phyloP scores from a whole-genome alignment of 2,329 filamentous ascomycete species.

The Colletotrichum shisoi region DNA sequence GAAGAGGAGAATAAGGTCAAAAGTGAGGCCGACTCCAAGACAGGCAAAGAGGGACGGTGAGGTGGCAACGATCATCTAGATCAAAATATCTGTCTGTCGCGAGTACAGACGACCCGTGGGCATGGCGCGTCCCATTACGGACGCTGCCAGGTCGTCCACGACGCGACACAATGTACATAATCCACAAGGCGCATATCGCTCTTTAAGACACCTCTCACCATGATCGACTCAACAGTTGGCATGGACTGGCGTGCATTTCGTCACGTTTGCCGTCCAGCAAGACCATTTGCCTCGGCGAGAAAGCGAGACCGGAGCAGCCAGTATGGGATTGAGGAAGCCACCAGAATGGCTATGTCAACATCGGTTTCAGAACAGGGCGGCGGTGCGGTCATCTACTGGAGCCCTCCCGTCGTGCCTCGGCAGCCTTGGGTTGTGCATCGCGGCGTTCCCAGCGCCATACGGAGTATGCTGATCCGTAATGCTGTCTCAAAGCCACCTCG shows the following conservation, averaged over 20 bases:
- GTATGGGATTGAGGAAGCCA: conserved; percentile 31
- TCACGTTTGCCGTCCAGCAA: conserved; percentile 12
- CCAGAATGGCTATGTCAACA: conserved; percentile 21
- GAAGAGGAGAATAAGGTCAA: conserved; percentile 12
- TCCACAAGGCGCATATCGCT: conserved; percentile 26
- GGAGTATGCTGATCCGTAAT: conserved; percentile 17
- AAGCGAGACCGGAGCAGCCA: conserved; percentile 34
- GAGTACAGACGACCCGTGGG: conserved; percentile 14
- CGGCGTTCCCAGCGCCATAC: conserved; percentile 28
- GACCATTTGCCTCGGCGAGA: conserved; percentile 4
- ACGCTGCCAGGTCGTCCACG: conserved; percentile 12
- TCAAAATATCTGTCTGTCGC: conserved; percentile 12
- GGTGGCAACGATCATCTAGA: conserved; percentile 32
- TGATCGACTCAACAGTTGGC: conserved; percentile 22
- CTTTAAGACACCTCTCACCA: conserved; percentile 31
- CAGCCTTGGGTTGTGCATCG: conserved; percentile 30
- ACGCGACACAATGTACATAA: conserved; percentile 32
- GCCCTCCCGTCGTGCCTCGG: conserved; percentile 11
- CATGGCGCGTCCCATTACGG: conserved; percentile 17
- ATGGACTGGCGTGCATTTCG: conserved; percentile 12
- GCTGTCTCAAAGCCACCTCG: conserved; percentile 30
- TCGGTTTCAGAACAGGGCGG: conserved; percentile 31
- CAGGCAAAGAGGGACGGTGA: conserved; percentile 35
- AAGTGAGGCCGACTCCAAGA: conserved; percentile 27
- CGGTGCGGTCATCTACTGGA: conserved; percentile 6